Evolutionary conservation across 805 yeast genomes (phyloP), one percentile per base, ranked within the genome.

Genomic region (Debaryomyces tyrocola): DNA sequence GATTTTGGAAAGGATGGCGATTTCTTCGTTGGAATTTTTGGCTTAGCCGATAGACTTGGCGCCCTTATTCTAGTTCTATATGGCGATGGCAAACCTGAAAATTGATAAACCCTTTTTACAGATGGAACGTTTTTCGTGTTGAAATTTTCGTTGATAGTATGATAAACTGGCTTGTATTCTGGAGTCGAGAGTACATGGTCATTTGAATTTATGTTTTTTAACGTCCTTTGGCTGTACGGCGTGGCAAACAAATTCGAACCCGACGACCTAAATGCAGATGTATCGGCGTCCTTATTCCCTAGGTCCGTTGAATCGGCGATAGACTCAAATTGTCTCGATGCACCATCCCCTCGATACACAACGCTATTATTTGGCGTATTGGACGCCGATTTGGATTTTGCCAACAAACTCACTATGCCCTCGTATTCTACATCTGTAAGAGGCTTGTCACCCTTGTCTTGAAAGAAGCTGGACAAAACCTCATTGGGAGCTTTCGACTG

Each of bases 371-470:
- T 39, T 31, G 50, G 49, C 4, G 47, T 44, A 21, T 44, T 40
- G n/a, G 15, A 9, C 34, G 20, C 46, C 1, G 47, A 39, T 20
- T 37, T 43, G 1, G 52, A 18, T 33, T 54, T 57, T 18, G 63
- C 57, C 41, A 70, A 54, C n/a, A 87, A 64, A 5, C 90, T 79
- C 50, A 84, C 60, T 0, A 88, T 92, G n/a, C 95, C 95, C 63
- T 85, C 92, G 56, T 83, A 77, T 61, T 89, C 96, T 37, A 87
- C 73, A 20, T 84, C 89, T 11, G 83, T 73, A 50, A 89, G 70
- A 4, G 92, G 90, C n/a, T 66, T 67, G 46, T 82, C 79, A n/a
- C 96, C 96, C 60, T 87, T 88, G 37, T 68, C 70, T n/a, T 74
- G 73, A 63, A 88, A 88, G 59, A 89, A 88, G 24, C 75, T 79